phyloP scores from a whole-genome alignment of 179 eudicot genomes.

The Spergularia azorica region DNA sequence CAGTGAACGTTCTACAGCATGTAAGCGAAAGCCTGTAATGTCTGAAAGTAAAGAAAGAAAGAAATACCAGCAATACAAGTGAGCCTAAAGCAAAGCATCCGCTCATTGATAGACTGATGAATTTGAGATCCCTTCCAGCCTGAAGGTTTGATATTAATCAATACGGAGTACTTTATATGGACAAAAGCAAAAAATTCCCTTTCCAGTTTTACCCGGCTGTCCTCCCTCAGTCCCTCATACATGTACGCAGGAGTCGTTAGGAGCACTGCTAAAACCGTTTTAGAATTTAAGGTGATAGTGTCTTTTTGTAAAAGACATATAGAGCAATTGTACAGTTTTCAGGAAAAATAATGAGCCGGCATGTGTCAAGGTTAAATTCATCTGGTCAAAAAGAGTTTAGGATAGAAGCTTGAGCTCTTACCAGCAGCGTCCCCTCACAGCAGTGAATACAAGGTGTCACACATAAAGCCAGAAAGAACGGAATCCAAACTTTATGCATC shows the following conservation, averaged over 20 bases:
- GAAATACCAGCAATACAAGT: slow-evolving; percentile 63
- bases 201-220: too few relatives aligned
- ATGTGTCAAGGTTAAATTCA: neutral
- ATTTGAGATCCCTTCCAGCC: slow-evolving; percentile 90
- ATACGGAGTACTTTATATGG: neutral
- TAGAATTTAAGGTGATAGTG: neutral
- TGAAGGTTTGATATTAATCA: slow-evolving; percentile 44
- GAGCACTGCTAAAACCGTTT: too few relatives aligned
- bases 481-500: slow-evolving; percentile 88
- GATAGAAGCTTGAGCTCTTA: slow-evolving; percentile 33
- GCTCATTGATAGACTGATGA: slow-evolving; percentile 71
- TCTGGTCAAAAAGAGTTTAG: neutral
- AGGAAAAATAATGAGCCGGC: too few relatives aligned
- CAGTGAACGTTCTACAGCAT: neutral
- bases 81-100: slow-evolving; percentile 65
- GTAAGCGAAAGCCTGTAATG: neutral
- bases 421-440: slow-evolving; percentile 95
- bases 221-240: too few relatives aligned
- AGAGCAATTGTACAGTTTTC: too few relatives aligned
- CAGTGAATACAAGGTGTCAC: slow-evolving; percentile 77
- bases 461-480: slow-evolving; percentile 71
- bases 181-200: too few relatives aligned
- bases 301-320: too few relatives aligned
- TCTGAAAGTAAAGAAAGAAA: neutral
- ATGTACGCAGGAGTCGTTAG: too few relatives aligned